These are phyloP conservation scores for Emmonsiellopsis sp. DNA, from an alignment of 2,329 filamentous ascomycete genomes.

Conservation along the genomic window DNA sequence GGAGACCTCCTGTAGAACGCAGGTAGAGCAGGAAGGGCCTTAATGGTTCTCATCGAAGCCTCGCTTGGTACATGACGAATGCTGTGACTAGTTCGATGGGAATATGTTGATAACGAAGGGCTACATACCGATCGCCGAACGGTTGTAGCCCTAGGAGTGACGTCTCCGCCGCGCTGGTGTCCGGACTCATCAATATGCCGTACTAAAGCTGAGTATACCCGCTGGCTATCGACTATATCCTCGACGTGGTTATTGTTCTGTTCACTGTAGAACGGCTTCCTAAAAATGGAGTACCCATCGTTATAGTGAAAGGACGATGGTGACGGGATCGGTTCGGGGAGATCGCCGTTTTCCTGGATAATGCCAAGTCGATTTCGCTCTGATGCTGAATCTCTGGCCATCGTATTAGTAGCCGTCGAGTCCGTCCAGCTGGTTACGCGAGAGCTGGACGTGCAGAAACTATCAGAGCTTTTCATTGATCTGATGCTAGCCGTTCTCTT, in stretches of 20 bases:
- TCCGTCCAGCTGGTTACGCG: conserved; percentile 42
- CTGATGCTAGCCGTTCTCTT: conserved; percentile 14
- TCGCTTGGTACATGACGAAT: conserved; percentile 6
- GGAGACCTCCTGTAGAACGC: neutral
- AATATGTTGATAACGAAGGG: conserved; percentile 1
- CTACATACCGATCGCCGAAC: neutral
- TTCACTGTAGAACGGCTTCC: conserved; percentile 18
- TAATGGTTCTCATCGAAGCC: conserved; percentile 1
- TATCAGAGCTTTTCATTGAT: conserved; percentile 22
- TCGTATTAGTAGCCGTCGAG: conserved; percentile 34
- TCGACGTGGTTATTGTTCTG: conserved; percentile 8
- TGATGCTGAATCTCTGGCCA: conserved; percentile 19
- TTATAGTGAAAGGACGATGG: conserved; percentile 14
- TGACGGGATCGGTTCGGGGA: conserved; percentile 20
- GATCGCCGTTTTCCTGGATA: conserved; percentile 32
- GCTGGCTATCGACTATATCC: conserved; percentile 18
- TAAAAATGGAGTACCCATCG: conserved; percentile 20
- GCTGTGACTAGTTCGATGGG: neutral
- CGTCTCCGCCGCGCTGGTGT: neutral
- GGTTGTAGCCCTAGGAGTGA: neutral
- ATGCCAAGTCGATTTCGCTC: conserved; percentile 32
- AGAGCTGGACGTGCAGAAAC: conserved; percentile 27
- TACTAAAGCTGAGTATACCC: conserved; percentile 25
- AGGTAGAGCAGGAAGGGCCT: neutral
- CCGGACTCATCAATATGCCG: conserved; percentile 19